phyloP scores from a whole-genome alignment of 2,329 filamentous ascomycete species.

The Ambrosiella xylebori region DNA sequence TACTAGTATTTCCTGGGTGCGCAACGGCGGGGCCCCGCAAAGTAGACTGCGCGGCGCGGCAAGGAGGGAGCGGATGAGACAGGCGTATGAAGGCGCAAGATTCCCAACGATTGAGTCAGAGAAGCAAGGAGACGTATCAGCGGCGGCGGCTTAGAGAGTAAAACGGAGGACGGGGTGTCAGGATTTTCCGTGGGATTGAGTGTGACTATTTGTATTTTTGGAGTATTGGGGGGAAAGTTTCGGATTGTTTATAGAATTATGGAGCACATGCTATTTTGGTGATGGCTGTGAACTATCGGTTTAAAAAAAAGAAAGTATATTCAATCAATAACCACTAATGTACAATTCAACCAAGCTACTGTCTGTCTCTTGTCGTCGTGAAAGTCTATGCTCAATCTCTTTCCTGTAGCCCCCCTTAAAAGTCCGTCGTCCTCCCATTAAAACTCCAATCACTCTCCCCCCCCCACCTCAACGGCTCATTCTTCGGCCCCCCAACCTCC shows the following conservation, averaged over 20 bases:
- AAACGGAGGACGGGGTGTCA: background rate
- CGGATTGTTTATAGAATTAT: too few relatives aligned
- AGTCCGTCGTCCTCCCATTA: constrained; percentile 89
- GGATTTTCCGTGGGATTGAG: too few relatives aligned
- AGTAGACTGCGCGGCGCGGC: constrained; percentile 38
- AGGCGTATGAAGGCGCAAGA: constrained; percentile 33
- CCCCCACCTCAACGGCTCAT: constrained; percentile 85
- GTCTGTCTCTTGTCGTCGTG: background rate
- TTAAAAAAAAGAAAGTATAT: too few relatives aligned
- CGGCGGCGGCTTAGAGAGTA: background rate
- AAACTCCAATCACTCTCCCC: constrained; percentile 67
- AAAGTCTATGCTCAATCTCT: background rate
- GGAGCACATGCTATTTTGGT: too few relatives aligned
- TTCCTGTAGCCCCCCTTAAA: constrained; percentile 25
- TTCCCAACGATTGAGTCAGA: background rate
- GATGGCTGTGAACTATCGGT: too few relatives aligned
- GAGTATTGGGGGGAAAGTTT: too few relatives aligned
- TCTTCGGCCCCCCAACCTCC: constrained; percentile 92
- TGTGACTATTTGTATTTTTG: too few relatives aligned
- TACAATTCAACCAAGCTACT: background rate
- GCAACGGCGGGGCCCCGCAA: constrained; percentile 48
- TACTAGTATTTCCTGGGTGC: constrained; percentile 66
- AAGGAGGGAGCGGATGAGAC: constrained; percentile 38
- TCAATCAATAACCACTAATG: too few relatives aligned
- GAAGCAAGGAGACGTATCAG: background rate